Evolutionary conservation across 345 rosid species (phyloP).

Genomic region (Durio zibethinus): DNA sequence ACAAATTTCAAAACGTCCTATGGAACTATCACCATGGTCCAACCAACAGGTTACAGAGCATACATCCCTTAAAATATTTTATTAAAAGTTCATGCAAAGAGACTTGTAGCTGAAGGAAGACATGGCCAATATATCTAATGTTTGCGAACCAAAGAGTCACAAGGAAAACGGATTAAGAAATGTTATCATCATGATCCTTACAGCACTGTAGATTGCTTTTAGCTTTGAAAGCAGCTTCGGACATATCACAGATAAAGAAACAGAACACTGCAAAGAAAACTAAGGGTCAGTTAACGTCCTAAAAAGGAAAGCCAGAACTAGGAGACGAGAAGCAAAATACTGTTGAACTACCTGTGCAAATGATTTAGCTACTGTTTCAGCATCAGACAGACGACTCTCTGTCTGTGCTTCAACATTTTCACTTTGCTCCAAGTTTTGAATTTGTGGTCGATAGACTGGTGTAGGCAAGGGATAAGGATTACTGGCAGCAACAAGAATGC

Average conservation of each 20-base stretch:
- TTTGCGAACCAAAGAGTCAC: neutral
- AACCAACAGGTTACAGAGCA: neutral
- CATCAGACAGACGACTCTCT: slow-evolving; percentile 78
- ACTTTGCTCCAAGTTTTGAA: slow-evolving; percentile 56
- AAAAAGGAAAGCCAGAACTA: slow-evolving; percentile 6
- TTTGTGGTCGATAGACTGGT: slow-evolving; percentile 78
- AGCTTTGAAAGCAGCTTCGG: slow-evolving; percentile 91
- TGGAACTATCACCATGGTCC: slow-evolving; percentile 4
- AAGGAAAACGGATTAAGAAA: neutral
- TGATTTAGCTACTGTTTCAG: slow-evolving; percentile 77
- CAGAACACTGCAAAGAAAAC: slow-evolving; percentile 57
- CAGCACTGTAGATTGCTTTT: slow-evolving; percentile 71
- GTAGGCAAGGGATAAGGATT: slow-evolving; percentile 90
- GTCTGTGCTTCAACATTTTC: slow-evolving; percentile 56
- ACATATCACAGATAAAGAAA: slow-evolving; percentile 84
- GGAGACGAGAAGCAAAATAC: slow-evolving; percentile 7
- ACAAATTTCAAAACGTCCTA: neutral
- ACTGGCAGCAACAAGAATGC: slow-evolving; percentile 88
- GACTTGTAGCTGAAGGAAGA: neutral
- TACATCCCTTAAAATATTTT: neutral
- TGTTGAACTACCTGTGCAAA: slow-evolving; percentile 56
- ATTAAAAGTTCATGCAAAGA: neutral
- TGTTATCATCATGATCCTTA: slow-evolving; percentile 34
- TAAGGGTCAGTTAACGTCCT: slow-evolving; percentile 25
- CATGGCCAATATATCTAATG: neutral